Evolutionary conservation across 106 monocot species (phyloP), one percentile per base, ranked within the genome.

Genomic region (Dendrobium nobile): DNA sequence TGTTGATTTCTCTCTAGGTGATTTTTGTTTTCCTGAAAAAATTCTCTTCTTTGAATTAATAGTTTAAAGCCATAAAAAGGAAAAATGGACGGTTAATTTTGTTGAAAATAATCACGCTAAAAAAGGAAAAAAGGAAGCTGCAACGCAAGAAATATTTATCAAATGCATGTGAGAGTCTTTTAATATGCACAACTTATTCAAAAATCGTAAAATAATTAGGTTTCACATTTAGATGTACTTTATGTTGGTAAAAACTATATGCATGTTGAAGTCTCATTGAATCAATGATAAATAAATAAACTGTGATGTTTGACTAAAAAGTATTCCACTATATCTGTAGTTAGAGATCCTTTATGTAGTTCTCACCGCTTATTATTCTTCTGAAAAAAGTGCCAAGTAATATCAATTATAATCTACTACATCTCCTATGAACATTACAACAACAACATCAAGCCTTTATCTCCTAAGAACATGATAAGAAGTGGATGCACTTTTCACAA

Each of bases 1-100:
- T 79, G 93, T 91, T 81, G 85, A 93, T 78, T 96, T 96, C 55
- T 85, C 96, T 77, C 81, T 96, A 79, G 95, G 93, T 92, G 54
- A 54, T 43, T 73, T 9, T 22, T 44, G 13, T 51, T 74, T 44
- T 15, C 1, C 28, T 74, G 7, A 7, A 42, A 74, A 40, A 43
- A 5, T 44, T 19, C 0, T 20, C 41, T 74, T 44, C 18, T 16
- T 27, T 51, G 10, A 72, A 40, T 64, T 65, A 65, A 65, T 26
- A 65, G 9, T 1, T n/a, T 26, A 26, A 24, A 26, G 9, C 26
- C 20, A 7, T 65, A 7, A 24, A 65, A 65, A 65, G 15, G 0
- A 24, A 22, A 24, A 22, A 26, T 65, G 7, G 26, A 26, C 24
- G 1, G 64, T n/a, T 9, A 6, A 6, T 24, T 70, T 70, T 0